Evolutionary conservation across 2,329 filamentous ascomycete species (phyloP).

Genomic region (Xylariaceae sp.): DNA sequence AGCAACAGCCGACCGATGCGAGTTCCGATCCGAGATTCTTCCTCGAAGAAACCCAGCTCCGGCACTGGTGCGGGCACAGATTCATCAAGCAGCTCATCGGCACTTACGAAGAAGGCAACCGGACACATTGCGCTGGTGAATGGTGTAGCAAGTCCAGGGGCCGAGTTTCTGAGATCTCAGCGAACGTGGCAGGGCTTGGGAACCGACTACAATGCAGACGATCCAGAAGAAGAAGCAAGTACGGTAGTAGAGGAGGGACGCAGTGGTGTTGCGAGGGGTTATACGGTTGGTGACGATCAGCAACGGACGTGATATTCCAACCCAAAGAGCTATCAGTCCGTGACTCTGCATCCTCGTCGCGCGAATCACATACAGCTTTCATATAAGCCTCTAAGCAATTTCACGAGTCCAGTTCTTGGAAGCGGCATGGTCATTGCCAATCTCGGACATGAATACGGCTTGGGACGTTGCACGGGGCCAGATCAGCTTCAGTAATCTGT

Average conservation of each 20-base stretch:
- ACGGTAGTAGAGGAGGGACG: slow-evolving; percentile 79
- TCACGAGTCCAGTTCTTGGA: no score
- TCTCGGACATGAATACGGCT: no score
- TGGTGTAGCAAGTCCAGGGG: slow-evolving; percentile 83
- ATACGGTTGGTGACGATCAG: slow-evolving; percentile 63
- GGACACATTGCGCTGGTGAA: slow-evolving; percentile 78
- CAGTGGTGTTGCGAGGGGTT: slow-evolving; percentile 83
- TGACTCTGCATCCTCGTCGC: no score
- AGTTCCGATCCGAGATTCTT: slow-evolving; percentile 32
- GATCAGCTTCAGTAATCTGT: no score
- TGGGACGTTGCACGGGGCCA: no score
- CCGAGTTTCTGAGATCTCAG: slow-evolving; percentile 77
- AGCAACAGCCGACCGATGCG: slow-evolving; percentile 74
- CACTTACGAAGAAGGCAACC: slow-evolving; percentile 56
- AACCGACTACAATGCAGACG: slow-evolving; percentile 66
- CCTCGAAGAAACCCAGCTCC: slow-evolving; percentile 8
- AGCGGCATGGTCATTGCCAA: no score
- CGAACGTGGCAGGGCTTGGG: slow-evolving; percentile 90
- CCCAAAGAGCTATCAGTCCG: no score
- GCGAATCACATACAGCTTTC: no score
- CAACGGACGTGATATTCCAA: slow-evolving; percentile 30
- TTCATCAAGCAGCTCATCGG: slow-evolving; percentile 28
- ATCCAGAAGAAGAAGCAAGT: slow-evolving; percentile 44
- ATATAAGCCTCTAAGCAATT: no score
- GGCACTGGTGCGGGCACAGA: slow-evolving; percentile 14